Conservation (phyloP, 305 asterid genomes). For the Fraxinus dipetala region DNA sequence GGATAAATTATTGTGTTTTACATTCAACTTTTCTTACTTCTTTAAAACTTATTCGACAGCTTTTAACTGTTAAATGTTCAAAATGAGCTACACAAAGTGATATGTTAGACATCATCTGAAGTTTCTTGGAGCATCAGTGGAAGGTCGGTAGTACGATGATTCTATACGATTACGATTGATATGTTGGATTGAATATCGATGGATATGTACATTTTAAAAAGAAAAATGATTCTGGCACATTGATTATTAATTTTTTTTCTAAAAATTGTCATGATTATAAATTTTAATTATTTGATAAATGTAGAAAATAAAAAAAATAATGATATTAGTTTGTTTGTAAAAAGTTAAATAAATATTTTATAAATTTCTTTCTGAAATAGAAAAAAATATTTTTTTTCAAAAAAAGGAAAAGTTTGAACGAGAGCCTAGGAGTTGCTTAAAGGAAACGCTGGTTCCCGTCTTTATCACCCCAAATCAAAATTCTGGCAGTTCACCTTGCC, state of each 20-base stretch:
- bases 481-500: not conserved
- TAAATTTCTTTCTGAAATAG: not conserved
- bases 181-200: not conserved
- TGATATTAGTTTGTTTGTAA: not conserved
- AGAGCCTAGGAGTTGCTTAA: not conserved
- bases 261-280: not conserved
- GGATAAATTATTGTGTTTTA: not conserved
- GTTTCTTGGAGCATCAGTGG: not conserved
- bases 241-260: not conserved
- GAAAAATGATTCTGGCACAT: not conserved
- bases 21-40: not conserved
- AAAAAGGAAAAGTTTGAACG: not conserved
- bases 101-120: not conserved
- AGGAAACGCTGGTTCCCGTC: slow-evolving; percentile 2
- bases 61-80: not conserved
- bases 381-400: not conserved
- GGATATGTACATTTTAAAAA: not conserved
- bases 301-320: not conserved
- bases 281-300: not conserved
- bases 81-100: not conserved
- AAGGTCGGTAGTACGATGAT: not conserved
- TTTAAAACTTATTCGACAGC: not conserved
- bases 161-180: not conserved
- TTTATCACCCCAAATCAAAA: not conserved
- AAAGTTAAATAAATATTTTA: not conserved